These are phyloP conservation scores for Boletus eberwhitei DNA, from an alignment of 768 basidiomycete genomes.

Conservation along the genomic window DNA sequence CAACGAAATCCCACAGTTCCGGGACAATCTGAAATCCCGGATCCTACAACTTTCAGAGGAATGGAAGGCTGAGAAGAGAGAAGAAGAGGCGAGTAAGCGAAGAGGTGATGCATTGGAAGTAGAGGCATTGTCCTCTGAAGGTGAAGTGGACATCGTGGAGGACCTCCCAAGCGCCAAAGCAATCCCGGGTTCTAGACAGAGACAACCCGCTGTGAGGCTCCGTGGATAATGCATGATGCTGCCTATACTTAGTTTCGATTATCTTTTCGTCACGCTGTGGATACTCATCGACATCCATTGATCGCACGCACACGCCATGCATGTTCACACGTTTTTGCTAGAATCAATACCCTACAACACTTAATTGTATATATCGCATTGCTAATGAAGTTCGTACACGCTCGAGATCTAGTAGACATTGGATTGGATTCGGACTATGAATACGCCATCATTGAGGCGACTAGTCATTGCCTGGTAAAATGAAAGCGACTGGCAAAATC, in stretches of 20 bases:
- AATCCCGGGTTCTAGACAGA: conserved; percentile 9
- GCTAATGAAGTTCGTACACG: conserved; percentile 7
- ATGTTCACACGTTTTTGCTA: not conserved
- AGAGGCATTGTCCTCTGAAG: conserved; percentile 32
- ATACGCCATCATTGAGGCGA: too few relatives aligned
- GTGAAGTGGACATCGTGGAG: conserved; percentile 39
- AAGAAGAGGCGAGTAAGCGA: conserved; percentile 31
- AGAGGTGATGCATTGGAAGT: conserved; percentile 19
- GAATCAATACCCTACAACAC: conserved; percentile 20
- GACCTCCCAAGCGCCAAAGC: conserved; percentile 20
- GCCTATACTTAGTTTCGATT: not conserved
- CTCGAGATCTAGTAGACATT: too few relatives aligned
- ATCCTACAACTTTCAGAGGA: conserved; percentile 49
- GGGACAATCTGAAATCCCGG: conserved; percentile 41
- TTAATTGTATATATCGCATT: conserved; percentile 13
- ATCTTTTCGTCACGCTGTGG: not conserved
- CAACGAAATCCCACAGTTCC: conserved; percentile 41
- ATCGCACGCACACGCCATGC: not conserved
- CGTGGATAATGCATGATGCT: conserved; percentile 24
- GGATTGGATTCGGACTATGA: too few relatives aligned
- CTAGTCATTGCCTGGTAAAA: not conserved
- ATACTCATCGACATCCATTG: conserved; percentile 4
- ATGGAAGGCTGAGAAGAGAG: conserved; percentile 49
- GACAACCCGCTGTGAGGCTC: conserved; percentile 20
- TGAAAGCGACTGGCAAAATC: not conserved